Base-by-base conservation (phyloP, 2,329 filamentous ascomycete species). In the Gyromitra esculenta region DNA sequence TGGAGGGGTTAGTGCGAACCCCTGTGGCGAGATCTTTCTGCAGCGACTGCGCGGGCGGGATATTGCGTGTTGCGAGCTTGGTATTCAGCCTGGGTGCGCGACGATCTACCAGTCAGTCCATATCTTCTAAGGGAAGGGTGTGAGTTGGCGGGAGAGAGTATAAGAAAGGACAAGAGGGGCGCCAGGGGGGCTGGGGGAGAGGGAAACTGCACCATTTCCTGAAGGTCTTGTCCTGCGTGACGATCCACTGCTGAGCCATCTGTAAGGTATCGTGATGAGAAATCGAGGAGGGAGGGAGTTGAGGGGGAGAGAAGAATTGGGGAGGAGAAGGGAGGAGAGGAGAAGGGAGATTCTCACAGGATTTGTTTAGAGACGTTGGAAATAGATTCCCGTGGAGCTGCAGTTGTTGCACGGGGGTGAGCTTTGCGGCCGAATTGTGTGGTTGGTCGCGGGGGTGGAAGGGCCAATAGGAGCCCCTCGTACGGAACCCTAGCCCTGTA, bases 151-250 rank as follows among this genome's bases (percentile, higher is more conserved):
- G 74, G n/a, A 25, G 39, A 13, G 43, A 45, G 45, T 57, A 37
- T 63, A 65, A 48, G 68, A 56, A 56, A 21, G 52, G 52, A 5
- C 25, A 57, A 57, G 64, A 37, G 59, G 59, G 56, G 37, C 57
- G 52, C 45, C 45, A 65, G 69, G 69, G 48, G 50, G 48, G 41
- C 21, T 18, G 3, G 31, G 13, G 52, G 21, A 52, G 48, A 52
- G 37, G 50, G 75, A 62, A 3, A 77, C 82, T 85, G 81, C 82
- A 92, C 91, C 96, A 99, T 92, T 98, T 99, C 76, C 94, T 97
- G 85, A 99, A 99, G 37, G 96, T 99, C 88, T 98, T 99, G 85
- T 98, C 92, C 87, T 98, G 95, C n/a, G 78, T 79, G 70, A 74
- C 68, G 56, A 79, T 77, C 78, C 78, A 79, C 78, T 79, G 78